Evolutionary conservation across 2,329 filamentous ascomycete species (phyloP), one percentile per base, ranked within the genome.

Genomic region (Fusarium setosum): DNA sequence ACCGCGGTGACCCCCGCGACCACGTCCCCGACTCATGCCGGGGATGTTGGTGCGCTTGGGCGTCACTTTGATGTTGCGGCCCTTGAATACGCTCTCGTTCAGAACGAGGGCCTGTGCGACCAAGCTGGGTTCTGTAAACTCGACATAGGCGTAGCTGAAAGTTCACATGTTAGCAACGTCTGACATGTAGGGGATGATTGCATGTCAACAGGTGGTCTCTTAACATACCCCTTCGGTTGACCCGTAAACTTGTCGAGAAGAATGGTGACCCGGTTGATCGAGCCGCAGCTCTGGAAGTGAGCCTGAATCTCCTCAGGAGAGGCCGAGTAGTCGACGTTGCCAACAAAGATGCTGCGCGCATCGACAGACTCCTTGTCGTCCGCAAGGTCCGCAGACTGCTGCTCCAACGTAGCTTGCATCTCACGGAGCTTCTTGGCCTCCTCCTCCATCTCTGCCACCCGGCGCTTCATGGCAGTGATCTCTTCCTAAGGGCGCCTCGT

Each of bases 211-310:
- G 8, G 21, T 32, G 18, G 11, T 11, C n/a, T 11, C 23, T 20
- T 9, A 57, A 74, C 90, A 80, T 84, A 97, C 94, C 96, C 96
- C 85, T 99, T 99, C n/a, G 96, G 96, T 84, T 98, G 94, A 67
- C 96, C 96, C 11, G 94, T 97, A 76, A 97, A 98, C 83, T 99
- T 99, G 83, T 99, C 96, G 71, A 99, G 83, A 71, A 99, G 83
- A 70, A 99, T 99, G 2, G 96, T 99, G 60, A 99, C 96, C 62
- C 96, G 91, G 80, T 99, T 99, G 84, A 99, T 99, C 70, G 92
- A 93, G 61, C 96, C 96, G 74, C 94, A 97, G 83, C 90, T 96
- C 84, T 97, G 94, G 82, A 99, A 99, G 76, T 99, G 96, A 60
- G 94, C 93, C 83, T 99, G 96, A 60, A 99, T 73, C 83, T 99